Percentiles rank a stretch among this genome's conserved stretches.
Conservation (phyloP, 176 grass and related monocot genomes). For the Urochloa ruziziensis region DNA sequence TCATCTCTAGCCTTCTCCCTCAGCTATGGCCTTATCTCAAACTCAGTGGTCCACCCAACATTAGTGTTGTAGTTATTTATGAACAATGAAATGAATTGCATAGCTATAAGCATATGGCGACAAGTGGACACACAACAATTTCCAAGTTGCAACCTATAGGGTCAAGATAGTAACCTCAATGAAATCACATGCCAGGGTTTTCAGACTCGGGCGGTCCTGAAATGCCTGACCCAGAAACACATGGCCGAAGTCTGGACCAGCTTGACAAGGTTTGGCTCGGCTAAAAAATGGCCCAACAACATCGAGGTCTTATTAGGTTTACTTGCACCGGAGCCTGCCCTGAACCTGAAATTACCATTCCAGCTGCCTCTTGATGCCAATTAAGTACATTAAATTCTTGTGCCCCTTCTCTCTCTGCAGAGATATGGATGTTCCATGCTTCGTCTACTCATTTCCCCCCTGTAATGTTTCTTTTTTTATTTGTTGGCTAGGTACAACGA, state of each 20-base stretch:
- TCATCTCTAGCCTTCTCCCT: not conserved
- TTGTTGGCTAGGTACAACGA: constrained; percentile 76
- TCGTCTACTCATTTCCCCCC: not conserved
- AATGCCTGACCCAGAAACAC: not conserved
- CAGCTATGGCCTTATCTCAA: not conserved
- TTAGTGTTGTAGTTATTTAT: not conserved
- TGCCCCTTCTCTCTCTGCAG: not conserved
- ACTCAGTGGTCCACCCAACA: not conserved
- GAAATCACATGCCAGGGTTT: not conserved
- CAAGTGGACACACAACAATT: not conserved
- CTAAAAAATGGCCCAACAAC: not conserved
- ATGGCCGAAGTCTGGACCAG: not conserved
- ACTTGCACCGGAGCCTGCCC: not conserved
- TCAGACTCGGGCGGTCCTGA: not conserved
- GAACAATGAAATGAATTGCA: not conserved
- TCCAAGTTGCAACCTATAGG: not conserved
- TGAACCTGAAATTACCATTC: not conserved
- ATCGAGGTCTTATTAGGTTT: not conserved
- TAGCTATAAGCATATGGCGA: constrained; percentile 8
- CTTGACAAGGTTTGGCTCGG: not conserved
- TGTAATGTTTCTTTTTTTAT: not conserved
- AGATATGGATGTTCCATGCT: not conserved
- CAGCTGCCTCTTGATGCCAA: not conserved
- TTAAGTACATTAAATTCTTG: not conserved
- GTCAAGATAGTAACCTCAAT: constrained; percentile 7